Base-by-base conservation (phyloP, 2,329 filamentous ascomycete species). In the Fusarium chaquense region DNA sequence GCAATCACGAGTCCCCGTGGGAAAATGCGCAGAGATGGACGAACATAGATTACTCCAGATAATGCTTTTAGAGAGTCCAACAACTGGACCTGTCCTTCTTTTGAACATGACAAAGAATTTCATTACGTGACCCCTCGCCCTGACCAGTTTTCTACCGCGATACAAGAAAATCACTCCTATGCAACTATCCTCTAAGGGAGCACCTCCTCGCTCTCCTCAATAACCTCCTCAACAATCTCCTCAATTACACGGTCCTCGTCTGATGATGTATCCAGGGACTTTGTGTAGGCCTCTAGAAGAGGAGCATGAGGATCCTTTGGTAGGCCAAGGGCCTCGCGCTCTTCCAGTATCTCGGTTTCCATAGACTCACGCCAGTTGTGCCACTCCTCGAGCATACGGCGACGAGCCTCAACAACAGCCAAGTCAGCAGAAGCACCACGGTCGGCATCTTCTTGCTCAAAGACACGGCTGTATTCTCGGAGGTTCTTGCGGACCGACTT, bases 401-500 rank as follows among this genome's bases (percentile, higher is more conserved):
- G 90, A 73, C 96, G 89, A 73, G 89, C 90, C 82, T 98, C 95
- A 67, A 99, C 92, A 52, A 99, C 94, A 36, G 94, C 95, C 76
- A 94, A 89, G 83, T 98, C 96, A 75, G 95, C 96, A 58, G 93
- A 95, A 67, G 94, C 95, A 78, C 94, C 94, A 78, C 95, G 94
- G 78, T 97, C 94, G 70, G 91, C 89, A 81, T 99, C 97, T 79
- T 97, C 92, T 83, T 97, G 93, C 75, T 99, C 96, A 80, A 99
- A 99, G 71, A 92, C 86, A 78, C 93, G 93, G 80, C 91, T 93
- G 89, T 98, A 99, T 82, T 98, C 96, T 74, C 95, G 93, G 58
- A 99, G 90, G 83, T 98, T 99, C 89, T 97, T 98, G 84, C 97
- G 95, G 77, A 98, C 93, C 77, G 92, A 88, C 87, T 98, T 97